Percentiles rank a stretch among this genome's conserved stretches.
Evolutionary conservation across 352 stramenopile genomes (phyloP).

Genomic region (Globisporangium paddicum): DNA sequence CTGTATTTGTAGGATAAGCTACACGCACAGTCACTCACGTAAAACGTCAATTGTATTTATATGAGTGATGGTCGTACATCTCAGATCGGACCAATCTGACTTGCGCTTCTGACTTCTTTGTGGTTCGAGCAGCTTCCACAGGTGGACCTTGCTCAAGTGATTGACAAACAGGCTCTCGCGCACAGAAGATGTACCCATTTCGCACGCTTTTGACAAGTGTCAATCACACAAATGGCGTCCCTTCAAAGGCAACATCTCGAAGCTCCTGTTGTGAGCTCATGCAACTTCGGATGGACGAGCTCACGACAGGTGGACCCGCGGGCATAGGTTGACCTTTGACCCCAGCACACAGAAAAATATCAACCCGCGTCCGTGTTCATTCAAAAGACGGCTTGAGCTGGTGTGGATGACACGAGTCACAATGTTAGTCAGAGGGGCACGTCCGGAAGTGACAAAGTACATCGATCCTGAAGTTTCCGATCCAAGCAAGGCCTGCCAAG

Average conservation of each 20-base stretch:
- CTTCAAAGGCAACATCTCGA: neutral
- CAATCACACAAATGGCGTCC: neutral
- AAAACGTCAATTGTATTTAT: neutral
- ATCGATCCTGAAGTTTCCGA: no score
- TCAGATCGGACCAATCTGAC: neutral
- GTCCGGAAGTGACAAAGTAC: no score
- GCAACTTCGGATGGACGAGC: no score
- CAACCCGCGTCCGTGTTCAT: no score
- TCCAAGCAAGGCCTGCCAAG: neutral
- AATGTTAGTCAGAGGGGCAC: no score
- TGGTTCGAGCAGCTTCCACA: neutral
- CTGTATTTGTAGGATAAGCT: neutral
- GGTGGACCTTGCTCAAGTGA: neutral
- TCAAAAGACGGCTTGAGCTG: no score
- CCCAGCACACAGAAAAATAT: no score
- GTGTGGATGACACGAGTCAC: no score
- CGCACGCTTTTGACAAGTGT: neutral
- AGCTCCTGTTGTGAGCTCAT: neutral
- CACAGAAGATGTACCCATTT: neutral
- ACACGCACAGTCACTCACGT: neutral
- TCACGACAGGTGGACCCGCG: no score
- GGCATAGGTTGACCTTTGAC: no score
- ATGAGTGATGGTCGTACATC: neutral
- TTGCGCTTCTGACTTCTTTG: slow-evolving; percentile 1
- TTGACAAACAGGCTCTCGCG: neutral